phyloP scores from a whole-genome alignment of 176 grass and related monocot genomes.

The Carex scoparia region DNA sequence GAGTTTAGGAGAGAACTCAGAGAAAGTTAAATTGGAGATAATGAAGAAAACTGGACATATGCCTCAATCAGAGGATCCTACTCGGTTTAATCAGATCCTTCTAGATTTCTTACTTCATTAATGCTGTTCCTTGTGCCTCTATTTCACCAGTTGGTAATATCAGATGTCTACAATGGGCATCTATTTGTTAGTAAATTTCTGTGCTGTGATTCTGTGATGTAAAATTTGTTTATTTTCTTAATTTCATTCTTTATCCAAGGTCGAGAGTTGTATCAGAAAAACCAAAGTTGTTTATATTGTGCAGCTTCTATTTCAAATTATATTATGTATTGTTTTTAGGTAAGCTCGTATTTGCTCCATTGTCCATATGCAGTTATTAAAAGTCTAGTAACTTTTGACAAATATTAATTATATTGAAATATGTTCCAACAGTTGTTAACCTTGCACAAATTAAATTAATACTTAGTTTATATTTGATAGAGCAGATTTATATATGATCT shows the following conservation, averaged over 20 bases:
- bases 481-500: no score
- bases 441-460: no score
- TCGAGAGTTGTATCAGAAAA: not conserved
- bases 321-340: no score
- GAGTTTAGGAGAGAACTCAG: constrained; percentile 39
- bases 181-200: not conserved
- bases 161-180: not conserved
- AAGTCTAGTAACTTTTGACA: no score
- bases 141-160: not conserved
- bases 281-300: no score
- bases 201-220: not conserved
- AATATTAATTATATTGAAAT: no score
- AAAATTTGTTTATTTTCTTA: not conserved
- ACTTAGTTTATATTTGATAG: no score
- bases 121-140: constrained; percentile 27
- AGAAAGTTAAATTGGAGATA: constrained; percentile 42
- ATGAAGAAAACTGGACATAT: constrained; percentile 56
- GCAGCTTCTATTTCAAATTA: no score
- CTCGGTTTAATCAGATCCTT: constrained; percentile 52
- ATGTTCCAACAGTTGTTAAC: no score
- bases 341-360: no score
- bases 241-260: not conserved
- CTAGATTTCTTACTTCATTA: constrained; percentile 51
- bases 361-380: no score
- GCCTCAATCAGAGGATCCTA: constrained; percentile 62